Conservation (phyloP, 2,329 filamentous ascomycete species). For the Fusarium sp. region DNA sequence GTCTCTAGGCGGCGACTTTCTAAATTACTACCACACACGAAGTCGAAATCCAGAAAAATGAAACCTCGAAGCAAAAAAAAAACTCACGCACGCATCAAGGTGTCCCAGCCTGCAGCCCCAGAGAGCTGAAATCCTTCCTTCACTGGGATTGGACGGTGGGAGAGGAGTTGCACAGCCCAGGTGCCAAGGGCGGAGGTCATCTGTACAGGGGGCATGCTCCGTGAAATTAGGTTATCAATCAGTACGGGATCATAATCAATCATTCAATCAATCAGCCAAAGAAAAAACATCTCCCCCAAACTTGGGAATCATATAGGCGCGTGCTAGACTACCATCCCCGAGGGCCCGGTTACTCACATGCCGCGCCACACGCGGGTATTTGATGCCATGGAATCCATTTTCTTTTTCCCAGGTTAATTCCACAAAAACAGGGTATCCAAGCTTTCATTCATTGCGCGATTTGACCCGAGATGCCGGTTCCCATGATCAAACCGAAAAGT, state of each 20-base stretch:
- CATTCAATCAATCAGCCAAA: slow-evolving; percentile 6
- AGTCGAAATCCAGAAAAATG: not conserved
- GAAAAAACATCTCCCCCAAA: not conserved
- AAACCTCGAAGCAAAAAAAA: not conserved
- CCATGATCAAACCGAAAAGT: slow-evolving; percentile 17
- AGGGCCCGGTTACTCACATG: slow-evolving; percentile 12
- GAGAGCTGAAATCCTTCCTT: slow-evolving; percentile 16
- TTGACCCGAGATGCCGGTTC: slow-evolving; percentile 4
- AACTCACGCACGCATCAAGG: slow-evolving; percentile 13
- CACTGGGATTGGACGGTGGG: slow-evolving; percentile 9
- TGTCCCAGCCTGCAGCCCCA: slow-evolving; percentile 5
- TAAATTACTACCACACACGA: not conserved
- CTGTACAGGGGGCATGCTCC: slow-evolving; percentile 21
- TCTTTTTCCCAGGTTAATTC: not conserved
- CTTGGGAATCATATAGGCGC: slow-evolving; percentile 4
- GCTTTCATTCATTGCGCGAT: not conserved
- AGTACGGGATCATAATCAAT: slow-evolving; percentile 41
- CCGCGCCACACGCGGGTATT: slow-evolving; percentile 17
- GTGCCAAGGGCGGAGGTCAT: slow-evolving; percentile 18
- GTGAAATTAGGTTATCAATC: slow-evolving; percentile 49
- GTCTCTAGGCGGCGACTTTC: slow-evolving; percentile 7
- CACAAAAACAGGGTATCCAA: not conserved
- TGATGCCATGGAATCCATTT: not conserved
- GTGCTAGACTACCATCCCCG: slow-evolving; percentile 5
- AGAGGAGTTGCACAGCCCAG: slow-evolving; percentile 1